A percentile compares a stretch with the other conserved stretches of the same genome.
These are phyloP conservation scores for Lobosporangium transversale DNA, from an alignment of 192 early-diverging fungal species.

Conservation along the genomic window DNA sequence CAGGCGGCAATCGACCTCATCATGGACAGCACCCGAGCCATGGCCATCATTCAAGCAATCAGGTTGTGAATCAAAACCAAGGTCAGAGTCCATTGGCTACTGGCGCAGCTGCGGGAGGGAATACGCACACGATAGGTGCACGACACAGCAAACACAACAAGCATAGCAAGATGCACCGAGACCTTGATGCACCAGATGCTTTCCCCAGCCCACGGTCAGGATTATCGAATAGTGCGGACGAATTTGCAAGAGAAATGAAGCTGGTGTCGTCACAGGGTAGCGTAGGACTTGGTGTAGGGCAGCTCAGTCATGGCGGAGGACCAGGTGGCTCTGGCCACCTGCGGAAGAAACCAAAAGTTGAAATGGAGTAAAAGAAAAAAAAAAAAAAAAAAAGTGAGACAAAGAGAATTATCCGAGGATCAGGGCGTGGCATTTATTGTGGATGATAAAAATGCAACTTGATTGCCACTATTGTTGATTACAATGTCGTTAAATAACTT, in stretches of 20 bases:
- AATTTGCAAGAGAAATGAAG: slow-evolving; percentile 40
- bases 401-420: background rate
- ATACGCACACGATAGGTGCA: background rate
- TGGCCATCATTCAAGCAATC: background rate
- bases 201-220: slow-evolving; percentile 42
- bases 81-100: slow-evolving; percentile 3
- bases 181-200: slow-evolving; percentile 43
- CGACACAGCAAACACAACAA: slow-evolving; percentile 20
- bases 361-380: slow-evolving; percentile 6
- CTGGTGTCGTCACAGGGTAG: slow-evolving; percentile 22
- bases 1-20: slow-evolving; percentile 10
- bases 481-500: no score
- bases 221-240: slow-evolving; percentile 22
- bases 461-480: no score
- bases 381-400: background rate
- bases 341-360: slow-evolving; percentile 30
- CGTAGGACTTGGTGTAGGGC: slow-evolving; percentile 18
- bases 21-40: slow-evolving; percentile 8
- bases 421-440: background rate
- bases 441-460: no score
- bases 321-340: slow-evolving; percentile 14
- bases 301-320: slow-evolving; percentile 4
- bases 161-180: slow-evolving; percentile 29
- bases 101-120: background rate
- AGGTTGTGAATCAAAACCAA: slow-evolving; percentile 1